Percentiles rank a stretch among this genome's conserved stretches.
Evolutionary conservation across 1,284 basidiomycete genomes (phyloP).

Genomic region (Microbotryomycetes sp.): DNA sequence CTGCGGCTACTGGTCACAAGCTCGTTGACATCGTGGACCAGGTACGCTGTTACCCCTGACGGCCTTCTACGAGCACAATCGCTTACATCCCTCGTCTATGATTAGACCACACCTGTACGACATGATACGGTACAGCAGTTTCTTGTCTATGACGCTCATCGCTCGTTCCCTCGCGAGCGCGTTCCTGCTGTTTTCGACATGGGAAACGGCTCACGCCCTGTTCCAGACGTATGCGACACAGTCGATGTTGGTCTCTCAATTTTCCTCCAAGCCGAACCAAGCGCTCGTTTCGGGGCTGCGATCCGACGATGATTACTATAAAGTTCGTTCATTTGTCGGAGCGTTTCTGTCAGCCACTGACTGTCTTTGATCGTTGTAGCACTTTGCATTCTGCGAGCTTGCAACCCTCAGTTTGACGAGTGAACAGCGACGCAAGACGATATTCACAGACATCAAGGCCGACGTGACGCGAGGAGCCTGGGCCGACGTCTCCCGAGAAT

Average conservation of each 20-base stretch:
- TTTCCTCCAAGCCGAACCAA: slow-evolving; percentile 27
- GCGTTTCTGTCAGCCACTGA: neutral
- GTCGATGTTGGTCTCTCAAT: slow-evolving; percentile 30
- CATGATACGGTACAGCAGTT: slow-evolving; percentile 25
- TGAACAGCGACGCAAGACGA: slow-evolving; percentile 47
- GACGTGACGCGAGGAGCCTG: slow-evolving; percentile 48
- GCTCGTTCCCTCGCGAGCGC: slow-evolving; percentile 6
- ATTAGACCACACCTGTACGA: slow-evolving; percentile 30
- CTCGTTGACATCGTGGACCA: slow-evolving; percentile 19
- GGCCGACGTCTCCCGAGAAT: slow-evolving; percentile 53
- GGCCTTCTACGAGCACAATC: too few relatives aligned
- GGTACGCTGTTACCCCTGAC: slow-evolving; percentile 4
- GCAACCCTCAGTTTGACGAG: slow-evolving; percentile 36
- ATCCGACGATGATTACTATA: slow-evolving; percentile 37
- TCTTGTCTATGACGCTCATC: slow-evolving; percentile 24
- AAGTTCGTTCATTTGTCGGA: slow-evolving; percentile 27
- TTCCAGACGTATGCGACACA: slow-evolving; percentile 32
- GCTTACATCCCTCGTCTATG: too few relatives aligned
- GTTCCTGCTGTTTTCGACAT: slow-evolving; percentile 11
- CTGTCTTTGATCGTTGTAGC: slow-evolving; percentile 15
- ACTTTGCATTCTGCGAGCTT: slow-evolving; percentile 41
- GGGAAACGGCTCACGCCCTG: slow-evolving; percentile 20
- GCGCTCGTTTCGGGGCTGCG: slow-evolving; percentile 53
- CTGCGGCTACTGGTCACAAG: slow-evolving; percentile 29
- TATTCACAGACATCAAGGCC: slow-evolving; percentile 64